phyloP scores from a whole-genome alignment of 208 protist genomes.

The Naegleria fowleri region DNA sequence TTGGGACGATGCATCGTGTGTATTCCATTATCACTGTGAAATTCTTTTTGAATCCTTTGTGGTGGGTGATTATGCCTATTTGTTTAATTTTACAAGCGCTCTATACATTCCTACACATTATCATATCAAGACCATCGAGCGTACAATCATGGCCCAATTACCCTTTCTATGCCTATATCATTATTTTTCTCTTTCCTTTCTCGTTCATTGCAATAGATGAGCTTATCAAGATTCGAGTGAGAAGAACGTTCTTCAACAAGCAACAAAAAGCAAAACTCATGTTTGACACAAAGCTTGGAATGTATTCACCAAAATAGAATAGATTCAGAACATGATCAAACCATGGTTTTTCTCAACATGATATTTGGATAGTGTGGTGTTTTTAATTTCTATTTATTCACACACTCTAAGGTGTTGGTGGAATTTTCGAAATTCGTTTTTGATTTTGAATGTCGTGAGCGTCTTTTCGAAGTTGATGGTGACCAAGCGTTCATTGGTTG shows the following conservation, averaged over 20 bases:
- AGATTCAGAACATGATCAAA: no score
- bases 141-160: background rate
- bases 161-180: conserved; percentile 8
- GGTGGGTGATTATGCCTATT: background rate
- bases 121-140: background rate
- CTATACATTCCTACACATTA: background rate
- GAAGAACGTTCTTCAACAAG: background rate
- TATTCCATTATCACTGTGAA: background rate
- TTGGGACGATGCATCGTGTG: background rate
- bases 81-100: background rate
- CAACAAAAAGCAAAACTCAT: conserved; percentile 10
- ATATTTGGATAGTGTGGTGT: no score
- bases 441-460: no score
- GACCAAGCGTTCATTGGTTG: no score
- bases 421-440: no score
- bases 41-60: background rate
- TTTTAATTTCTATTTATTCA: no score
- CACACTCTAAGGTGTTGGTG: no score
- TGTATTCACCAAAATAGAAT: conserved; percentile 26
- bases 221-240: background rate
- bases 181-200: background rate
- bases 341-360: no score
- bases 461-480: no score
- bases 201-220: conserved; percentile 19
- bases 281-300: conserved; percentile 24